phyloP scores from a whole-genome alignment of 2,329 filamentous ascomycete genomes.

The Fusarium citri region DNA sequence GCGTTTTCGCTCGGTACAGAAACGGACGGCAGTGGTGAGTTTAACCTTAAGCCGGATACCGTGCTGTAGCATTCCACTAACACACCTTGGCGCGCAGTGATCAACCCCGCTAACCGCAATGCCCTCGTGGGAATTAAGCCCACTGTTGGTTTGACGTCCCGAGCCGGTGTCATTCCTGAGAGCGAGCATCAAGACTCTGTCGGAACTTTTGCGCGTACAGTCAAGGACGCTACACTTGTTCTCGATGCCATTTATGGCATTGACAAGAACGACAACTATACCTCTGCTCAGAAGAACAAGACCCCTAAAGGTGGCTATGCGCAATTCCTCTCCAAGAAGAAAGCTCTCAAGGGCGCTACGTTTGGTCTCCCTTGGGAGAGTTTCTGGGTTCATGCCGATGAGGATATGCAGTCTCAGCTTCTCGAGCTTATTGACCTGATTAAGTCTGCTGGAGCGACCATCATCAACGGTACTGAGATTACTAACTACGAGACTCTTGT shows the following conservation, averaged over 20 bases:
- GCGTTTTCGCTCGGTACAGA: slow-evolving; percentile 78
- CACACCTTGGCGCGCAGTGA: slow-evolving; percentile 57
- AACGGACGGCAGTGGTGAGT: slow-evolving; percentile 72
- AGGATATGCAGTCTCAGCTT: slow-evolving; percentile 66
- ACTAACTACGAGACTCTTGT: slow-evolving; percentile 71
- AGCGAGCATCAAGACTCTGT: slow-evolving; percentile 75
- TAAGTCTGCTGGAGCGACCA: slow-evolving; percentile 69
- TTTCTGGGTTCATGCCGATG: slow-evolving; percentile 73
- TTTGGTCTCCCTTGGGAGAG: slow-evolving; percentile 79
- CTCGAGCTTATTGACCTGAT: slow-evolving; percentile 62
- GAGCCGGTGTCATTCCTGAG: slow-evolving; percentile 73
- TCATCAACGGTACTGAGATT: slow-evolving; percentile 78
- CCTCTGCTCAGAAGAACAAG: slow-evolving; percentile 64
- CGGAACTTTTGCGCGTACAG: slow-evolving; percentile 74
- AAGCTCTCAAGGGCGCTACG: slow-evolving; percentile 67
- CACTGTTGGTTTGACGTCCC: slow-evolving; percentile 77
- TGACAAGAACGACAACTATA: slow-evolving; percentile 75
- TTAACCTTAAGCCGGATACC: neutral
- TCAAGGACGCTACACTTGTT: slow-evolving; percentile 74
- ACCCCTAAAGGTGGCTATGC: slow-evolving; percentile 68
- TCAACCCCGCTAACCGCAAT: slow-evolving; percentile 77
- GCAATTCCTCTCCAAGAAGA: slow-evolving; percentile 65
- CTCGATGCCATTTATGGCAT: slow-evolving; percentile 76
- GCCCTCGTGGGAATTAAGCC: slow-evolving; percentile 80
- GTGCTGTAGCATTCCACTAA: slow-evolving; percentile 12